Percentiles rank a stretch among this genome's conserved stretches.
These are phyloP conservation scores for Elaeagnus macrophylla DNA, from an alignment of 306 rosid genomes.

Conservation along the genomic window DNA sequence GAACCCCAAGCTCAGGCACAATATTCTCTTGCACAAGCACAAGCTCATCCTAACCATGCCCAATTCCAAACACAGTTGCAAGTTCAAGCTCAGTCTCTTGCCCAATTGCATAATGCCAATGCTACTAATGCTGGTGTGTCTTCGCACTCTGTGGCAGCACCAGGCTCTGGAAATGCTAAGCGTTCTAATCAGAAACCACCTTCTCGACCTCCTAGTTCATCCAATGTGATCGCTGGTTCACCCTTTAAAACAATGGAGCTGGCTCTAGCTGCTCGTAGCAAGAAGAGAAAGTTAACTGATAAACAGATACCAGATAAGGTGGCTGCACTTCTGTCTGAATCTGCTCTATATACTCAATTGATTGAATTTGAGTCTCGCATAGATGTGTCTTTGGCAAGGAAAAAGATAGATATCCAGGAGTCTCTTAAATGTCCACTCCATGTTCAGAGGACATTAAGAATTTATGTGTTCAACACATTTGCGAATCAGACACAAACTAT, in stretches of 20 bases:
- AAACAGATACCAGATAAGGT: slow-evolving; percentile 66
- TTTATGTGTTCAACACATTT: slow-evolving; percentile 82
- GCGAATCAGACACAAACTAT: slow-evolving; percentile 37
- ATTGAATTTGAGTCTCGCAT: slow-evolving; percentile 64
- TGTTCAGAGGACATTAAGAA: slow-evolving; percentile 55
- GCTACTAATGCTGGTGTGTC: slow-evolving; percentile 24
- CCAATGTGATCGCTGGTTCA: slow-evolving; percentile 38
- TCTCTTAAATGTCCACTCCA: slow-evolving; percentile 50
- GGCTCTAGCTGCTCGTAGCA: slow-evolving; percentile 65
- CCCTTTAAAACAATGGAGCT: slow-evolving; percentile 91
- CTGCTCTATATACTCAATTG: slow-evolving; percentile 64
- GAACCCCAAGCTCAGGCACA: slow-evolving; percentile 70
- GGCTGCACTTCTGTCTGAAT: slow-evolving; percentile 72
- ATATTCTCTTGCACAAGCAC: slow-evolving; percentile 27
- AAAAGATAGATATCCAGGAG: slow-evolving; percentile 71
- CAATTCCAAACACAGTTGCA: slow-evolving; percentile 12
- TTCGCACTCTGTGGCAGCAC: slow-evolving; percentile 32
- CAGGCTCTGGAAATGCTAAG: slow-evolving; percentile 51
- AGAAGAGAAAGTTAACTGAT: slow-evolving; percentile 55
- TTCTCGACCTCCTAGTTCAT: slow-evolving; percentile 60
- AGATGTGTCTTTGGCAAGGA: slow-evolving; percentile 68
- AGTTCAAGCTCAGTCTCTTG: slow-evolving; percentile 34
- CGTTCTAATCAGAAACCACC: slow-evolving; percentile 59
- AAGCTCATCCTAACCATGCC: slow-evolving; percentile 40
- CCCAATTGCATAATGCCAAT: slow-evolving; percentile 39